These are phyloP conservation scores for Penicillium sp. DNA, from an alignment of 2,329 filamentous ascomycete species.

Conservation along the genomic window DNA sequence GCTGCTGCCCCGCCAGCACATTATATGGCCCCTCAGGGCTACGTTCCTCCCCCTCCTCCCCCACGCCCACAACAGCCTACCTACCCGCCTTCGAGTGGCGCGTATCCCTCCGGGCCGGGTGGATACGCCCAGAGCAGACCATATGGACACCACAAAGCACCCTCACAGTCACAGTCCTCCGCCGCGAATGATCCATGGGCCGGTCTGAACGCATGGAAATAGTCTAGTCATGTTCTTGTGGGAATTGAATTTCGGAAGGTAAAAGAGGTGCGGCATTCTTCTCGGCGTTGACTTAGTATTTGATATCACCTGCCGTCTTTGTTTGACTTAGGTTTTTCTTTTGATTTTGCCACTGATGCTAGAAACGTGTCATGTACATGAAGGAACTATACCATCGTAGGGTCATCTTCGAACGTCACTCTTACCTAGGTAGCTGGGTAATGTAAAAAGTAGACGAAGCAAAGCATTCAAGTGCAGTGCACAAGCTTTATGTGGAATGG, in stretches of 20 bases:
- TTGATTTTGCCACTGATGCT: too few relatives aligned
- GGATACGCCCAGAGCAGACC: constrained; percentile 51
- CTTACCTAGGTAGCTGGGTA: too few relatives aligned
- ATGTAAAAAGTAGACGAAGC: too few relatives aligned
- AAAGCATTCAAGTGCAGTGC: too few relatives aligned
- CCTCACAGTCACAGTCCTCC: constrained; percentile 36
- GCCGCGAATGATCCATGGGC: constrained; percentile 59
- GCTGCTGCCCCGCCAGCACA: constrained; percentile 35
- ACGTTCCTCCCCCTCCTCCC: constrained; percentile 61
- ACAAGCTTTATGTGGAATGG: too few relatives aligned
- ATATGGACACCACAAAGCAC: constrained; percentile 35
- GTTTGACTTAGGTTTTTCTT: not conserved
- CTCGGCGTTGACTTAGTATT: constrained; percentile 3
- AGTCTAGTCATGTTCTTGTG: constrained; percentile 6
- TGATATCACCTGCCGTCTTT: constrained; percentile 1
- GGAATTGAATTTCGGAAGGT: not conserved
- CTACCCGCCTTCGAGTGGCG: constrained; percentile 40
- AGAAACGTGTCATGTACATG: too few relatives aligned
- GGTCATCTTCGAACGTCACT: too few relatives aligned
- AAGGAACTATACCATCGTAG: too few relatives aligned
- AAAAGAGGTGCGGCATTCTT: constrained; percentile 1
- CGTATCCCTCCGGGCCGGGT: constrained; percentile 51
- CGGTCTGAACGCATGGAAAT: constrained; percentile 65
- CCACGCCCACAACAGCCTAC: constrained; percentile 54
- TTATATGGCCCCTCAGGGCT: constrained; percentile 53